Conservation (phyloP, 2,329 filamentous ascomycete species). For the Colletotrichum sp. region DNA sequence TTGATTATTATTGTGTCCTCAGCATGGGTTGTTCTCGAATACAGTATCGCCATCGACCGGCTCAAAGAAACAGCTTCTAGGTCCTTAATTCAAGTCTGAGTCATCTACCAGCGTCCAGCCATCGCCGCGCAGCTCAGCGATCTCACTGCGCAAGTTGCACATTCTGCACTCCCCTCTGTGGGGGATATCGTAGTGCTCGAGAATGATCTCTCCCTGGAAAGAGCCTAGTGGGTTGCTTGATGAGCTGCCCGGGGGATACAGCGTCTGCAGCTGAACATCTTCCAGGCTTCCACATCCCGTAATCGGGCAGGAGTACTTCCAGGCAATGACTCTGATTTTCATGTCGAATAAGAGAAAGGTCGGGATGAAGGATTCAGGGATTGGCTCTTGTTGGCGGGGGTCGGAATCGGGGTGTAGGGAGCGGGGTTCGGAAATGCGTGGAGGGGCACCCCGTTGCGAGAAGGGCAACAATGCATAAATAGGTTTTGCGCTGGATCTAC, state of each 20-base stretch:
- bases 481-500: neutral
- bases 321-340: neutral
- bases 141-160: neutral
- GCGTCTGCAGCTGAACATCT: neutral
- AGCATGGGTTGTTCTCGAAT: neutral
- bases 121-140: neutral
- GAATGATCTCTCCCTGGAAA: neutral
- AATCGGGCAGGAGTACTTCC: neutral
- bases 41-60: no score
- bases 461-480: neutral
- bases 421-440: neutral
- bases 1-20: neutral
- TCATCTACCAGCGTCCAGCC: neutral
- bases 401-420: neutral
- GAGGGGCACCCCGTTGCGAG: neutral
- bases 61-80: neutral
- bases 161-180: neutral
- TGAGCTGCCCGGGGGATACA: neutral
- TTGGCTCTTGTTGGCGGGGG: neutral
- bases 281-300: neutral
- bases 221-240: neutral
- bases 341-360: neutral
- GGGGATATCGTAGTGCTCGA: neutral
- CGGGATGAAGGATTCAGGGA: neutral
- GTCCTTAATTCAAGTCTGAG: neutral